phyloP scores from a whole-genome alignment of 2,329 filamentous ascomycete species.

The Neoarthrinium moseri region DNA sequence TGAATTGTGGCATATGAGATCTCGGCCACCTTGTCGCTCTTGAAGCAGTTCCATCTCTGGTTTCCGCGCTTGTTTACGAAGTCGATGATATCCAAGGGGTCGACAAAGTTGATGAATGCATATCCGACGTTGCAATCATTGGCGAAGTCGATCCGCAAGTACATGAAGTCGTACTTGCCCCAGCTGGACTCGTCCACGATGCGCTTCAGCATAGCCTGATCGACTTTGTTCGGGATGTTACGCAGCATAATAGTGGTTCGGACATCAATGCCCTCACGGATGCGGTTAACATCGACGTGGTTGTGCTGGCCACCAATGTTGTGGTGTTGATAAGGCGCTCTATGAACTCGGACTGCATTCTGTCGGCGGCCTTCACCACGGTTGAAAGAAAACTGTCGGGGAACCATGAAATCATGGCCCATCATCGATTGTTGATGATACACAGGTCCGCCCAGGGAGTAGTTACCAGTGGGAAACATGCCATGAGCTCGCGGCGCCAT shows the following conservation, averaged over 20 bases:
- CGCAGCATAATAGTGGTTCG: conserved; percentile 88
- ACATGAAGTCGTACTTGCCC: conserved; percentile 92
- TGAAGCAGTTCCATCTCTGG: conserved; percentile 76
- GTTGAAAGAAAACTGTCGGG: conserved; percentile 31
- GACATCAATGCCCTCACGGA: conserved; percentile 67
- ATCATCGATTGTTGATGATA: conserved; percentile 20
- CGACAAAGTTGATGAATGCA: conserved; percentile 92
- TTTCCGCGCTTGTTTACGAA: conserved; percentile 71
- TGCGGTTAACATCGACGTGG: conserved; percentile 59
- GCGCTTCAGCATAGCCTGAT: conserved; percentile 72
- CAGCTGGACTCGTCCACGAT: conserved; percentile 77
- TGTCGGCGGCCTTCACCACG: conserved; percentile 45
- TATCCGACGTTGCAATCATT: conserved; percentile 93
- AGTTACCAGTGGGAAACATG: conserved; percentile 25
- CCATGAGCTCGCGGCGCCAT: conserved; percentile 25
- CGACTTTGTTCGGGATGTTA: conserved; percentile 90
- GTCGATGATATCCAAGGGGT: conserved; percentile 73
- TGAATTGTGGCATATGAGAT: conserved; percentile 98
- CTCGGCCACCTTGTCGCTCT: conserved; percentile 81
- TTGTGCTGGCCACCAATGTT: conserved; percentile 56
- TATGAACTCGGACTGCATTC: conserved; percentile 43
- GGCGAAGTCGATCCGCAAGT: conserved; percentile 84
- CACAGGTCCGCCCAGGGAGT: conserved; percentile 23
- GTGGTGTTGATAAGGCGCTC: conserved; percentile 40
- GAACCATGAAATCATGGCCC: conserved; percentile 37